Conservation (phyloP, 73 alveolate species). For the Vitrella brassicaformis region DNA sequence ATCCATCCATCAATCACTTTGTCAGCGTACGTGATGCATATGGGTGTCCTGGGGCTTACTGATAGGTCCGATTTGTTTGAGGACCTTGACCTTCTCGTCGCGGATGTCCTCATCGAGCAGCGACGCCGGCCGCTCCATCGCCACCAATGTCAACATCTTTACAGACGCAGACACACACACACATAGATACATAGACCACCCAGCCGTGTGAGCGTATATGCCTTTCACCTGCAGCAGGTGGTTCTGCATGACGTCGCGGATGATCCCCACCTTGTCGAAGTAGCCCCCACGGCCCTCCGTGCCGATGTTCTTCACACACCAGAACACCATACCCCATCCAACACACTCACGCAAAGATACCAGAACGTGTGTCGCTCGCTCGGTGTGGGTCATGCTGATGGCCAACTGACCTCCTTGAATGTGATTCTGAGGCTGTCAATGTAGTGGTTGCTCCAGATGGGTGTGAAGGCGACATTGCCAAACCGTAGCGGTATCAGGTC, state of each 20-base stretch:
- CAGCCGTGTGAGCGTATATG: no score
- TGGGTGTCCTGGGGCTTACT: no score
- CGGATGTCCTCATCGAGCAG: conserved; percentile 4
- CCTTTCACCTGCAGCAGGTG: conserved; percentile 21
- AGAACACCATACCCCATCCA: no score
- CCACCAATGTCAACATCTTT: conserved; percentile 16
- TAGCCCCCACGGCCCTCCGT: conserved; percentile 18
- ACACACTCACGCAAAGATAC: no score
- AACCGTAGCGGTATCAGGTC: conserved; percentile 12
- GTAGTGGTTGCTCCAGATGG: conserved; percentile 4
- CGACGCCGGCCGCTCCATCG: conserved; percentile 11
- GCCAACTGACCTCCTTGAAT: conserved; percentile 20
- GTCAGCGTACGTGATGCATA: no score
- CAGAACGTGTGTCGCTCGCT: no score
- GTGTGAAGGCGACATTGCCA: conserved; percentile 9
- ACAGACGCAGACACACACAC: no score
- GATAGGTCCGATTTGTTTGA: background rate
- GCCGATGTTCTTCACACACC: no score
- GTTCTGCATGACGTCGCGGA: conserved; percentile 16
- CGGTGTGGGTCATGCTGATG: no score
- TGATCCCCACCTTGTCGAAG: conserved; percentile 15
- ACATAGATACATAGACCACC: no score
- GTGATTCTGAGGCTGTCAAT: conserved; percentile 9
- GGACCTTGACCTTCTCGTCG: conserved; percentile 5
- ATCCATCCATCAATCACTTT: no score